A percentile compares a stretch with the other conserved stretches of the same genome.
phyloP scores from a whole-genome alignment of 129 eudicot genomes.

The Gnaphalium uliginosum region DNA sequence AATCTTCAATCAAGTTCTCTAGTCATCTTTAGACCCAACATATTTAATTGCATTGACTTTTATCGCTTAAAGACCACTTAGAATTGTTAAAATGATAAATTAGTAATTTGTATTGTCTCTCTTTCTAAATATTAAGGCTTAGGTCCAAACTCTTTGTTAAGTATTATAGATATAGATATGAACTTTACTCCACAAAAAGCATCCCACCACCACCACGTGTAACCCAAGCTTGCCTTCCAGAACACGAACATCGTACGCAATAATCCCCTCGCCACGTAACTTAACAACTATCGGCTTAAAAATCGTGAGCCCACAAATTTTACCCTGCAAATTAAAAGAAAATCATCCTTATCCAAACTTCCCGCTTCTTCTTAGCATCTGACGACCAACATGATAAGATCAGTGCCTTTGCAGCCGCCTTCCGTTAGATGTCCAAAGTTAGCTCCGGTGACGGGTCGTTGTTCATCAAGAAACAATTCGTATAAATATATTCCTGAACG shows the following conservation, averaged over 20 bases:
- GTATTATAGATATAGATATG: too few relatives aligned
- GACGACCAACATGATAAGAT: constrained; percentile 1
- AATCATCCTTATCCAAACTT: constrained; percentile 4
- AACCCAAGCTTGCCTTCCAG: neutral
- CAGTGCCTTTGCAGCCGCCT: neutral
- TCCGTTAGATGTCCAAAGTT: neutral
- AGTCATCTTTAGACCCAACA: too few relatives aligned
- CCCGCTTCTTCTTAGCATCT: neutral
- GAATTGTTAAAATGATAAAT: too few relatives aligned
- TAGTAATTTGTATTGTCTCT: too few relatives aligned
- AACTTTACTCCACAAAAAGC: too few relatives aligned
- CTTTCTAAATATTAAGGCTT: too few relatives aligned
- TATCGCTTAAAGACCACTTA: too few relatives aligned
- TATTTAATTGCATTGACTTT: too few relatives aligned
- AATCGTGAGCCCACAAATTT: neutral
- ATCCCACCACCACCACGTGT: neutral
- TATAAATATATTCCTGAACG: constrained; percentile 20
- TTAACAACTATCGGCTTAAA: neutral
- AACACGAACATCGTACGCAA: neutral
- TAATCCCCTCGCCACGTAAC: neutral
- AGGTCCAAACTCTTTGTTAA: too few relatives aligned
- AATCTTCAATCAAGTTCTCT: too few relatives aligned
- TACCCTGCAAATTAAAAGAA: neutral
- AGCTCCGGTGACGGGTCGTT: neutral
- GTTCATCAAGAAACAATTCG: neutral